phyloP scores from a whole-genome alignment of 164 flowering plant genomes.

The Taxillus chinensis region DNA sequence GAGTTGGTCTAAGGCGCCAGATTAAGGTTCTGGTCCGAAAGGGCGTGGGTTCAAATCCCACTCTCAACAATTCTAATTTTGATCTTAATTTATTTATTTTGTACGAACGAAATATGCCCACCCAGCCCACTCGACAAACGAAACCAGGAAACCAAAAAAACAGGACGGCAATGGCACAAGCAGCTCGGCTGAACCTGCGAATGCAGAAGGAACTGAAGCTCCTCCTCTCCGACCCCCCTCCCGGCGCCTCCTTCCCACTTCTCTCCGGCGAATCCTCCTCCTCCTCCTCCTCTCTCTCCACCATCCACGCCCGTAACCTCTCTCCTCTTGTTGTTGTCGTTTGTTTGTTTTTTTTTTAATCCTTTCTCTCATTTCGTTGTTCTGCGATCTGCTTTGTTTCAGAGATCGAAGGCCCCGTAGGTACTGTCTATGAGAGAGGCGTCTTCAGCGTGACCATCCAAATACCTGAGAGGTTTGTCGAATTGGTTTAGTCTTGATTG shows the following conservation, averaged over 20 bases:
- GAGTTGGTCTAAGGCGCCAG: conserved; percentile 10
- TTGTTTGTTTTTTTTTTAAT: background rate
- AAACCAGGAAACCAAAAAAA: too few relatives aligned
- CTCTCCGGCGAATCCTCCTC: conserved; percentile 26
- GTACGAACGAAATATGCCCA: too few relatives aligned
- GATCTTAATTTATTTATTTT: too few relatives aligned
- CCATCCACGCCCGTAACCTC: conserved; percentile 46
- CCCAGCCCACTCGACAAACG: too few relatives aligned
- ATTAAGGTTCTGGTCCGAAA: conserved; percentile 9
- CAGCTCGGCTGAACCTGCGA: conserved; percentile 68
- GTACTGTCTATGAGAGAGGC: conserved; percentile 62
- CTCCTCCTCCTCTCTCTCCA: conserved; percentile 29
- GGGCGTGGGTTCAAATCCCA: conserved; percentile 7
- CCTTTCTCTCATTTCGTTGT: background rate
- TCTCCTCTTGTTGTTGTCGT: background rate
- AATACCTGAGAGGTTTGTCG: conserved; percentile 65
- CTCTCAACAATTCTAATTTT: background rate
- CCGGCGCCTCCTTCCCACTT: conserved; percentile 54
- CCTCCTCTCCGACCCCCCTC: conserved; percentile 76
- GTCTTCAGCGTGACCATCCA: conserved; percentile 58
- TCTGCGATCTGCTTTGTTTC: background rate
- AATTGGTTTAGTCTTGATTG: background rate
- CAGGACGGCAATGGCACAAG: conserved; percentile 50
- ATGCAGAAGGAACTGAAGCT: conserved; percentile 88
- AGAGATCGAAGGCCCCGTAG: conserved; percentile 79